phyloP scores from a whole-genome alignment of 495 filamentous ascomycete species.

The Aspergillus incahuasiensis region DNA sequence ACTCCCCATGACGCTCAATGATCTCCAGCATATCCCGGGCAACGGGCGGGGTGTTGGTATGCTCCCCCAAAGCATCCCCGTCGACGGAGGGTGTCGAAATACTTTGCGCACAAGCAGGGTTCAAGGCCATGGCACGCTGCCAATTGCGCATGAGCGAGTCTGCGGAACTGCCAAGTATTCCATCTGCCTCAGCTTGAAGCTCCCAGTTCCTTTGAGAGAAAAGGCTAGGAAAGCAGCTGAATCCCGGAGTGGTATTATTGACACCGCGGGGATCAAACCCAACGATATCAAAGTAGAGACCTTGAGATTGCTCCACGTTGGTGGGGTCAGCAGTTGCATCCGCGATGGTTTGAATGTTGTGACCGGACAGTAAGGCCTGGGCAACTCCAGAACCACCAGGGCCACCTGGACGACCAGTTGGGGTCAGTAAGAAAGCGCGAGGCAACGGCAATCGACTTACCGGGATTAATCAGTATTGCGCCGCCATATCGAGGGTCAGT shows the following conservation, averaged over 20 bases:
- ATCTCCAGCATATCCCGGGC: constrained; percentile 49
- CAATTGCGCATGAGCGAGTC: constrained; percentile 40
- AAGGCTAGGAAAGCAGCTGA: constrained; percentile 45
- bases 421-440: constrained; percentile 8
- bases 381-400: constrained; percentile 47
- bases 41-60: constrained; percentile 44
- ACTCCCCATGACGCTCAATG: constrained; percentile 46
- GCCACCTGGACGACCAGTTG: constrained; percentile 38
- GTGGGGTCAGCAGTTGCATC: constrained; percentile 32
- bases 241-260: constrained; percentile 43
- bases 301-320: neutral
- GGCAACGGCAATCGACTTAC: constrained; percentile 28
- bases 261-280: constrained; percentile 55
- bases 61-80: constrained; percentile 38
- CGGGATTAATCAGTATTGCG: constrained; percentile 43
- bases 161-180: constrained; percentile 35
- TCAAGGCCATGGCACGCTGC: constrained; percentile 44
- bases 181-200: constrained; percentile 35
- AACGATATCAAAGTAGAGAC: constrained; percentile 52
- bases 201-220: constrained; percentile 38
- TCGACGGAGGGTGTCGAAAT: constrained; percentile 22
- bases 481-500: constrained; percentile 44
- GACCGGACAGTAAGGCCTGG: constrained; percentile 32
- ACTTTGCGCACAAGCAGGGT: constrained; percentile 30
- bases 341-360: constrained; percentile 38